Evolutionary conservation across 2,329 filamentous ascomycete species (phyloP).

Genomic region (Dendryphion nanum): DNA sequence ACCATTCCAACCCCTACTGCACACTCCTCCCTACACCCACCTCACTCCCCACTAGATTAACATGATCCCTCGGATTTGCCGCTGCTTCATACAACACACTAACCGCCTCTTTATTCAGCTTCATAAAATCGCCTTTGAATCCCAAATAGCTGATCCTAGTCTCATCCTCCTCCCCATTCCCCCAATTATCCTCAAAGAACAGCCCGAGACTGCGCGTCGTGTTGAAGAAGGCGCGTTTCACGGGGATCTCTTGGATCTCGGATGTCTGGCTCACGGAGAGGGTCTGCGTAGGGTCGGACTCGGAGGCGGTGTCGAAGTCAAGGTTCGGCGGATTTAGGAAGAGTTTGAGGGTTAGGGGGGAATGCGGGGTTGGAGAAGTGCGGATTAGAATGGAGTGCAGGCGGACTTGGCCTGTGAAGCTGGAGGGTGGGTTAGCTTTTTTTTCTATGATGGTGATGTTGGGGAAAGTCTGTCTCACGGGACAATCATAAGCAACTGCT

Average conservation of each 20-base stretch:
- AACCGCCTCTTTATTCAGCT: slow-evolving; percentile 75
- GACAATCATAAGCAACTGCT: slow-evolving; percentile 89
- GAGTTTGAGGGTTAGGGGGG: slow-evolving; percentile 80
- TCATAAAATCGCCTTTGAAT: slow-evolving; percentile 94
- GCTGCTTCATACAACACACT: slow-evolving; percentile 93
- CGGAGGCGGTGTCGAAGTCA: slow-evolving; percentile 76
- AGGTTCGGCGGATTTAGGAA: slow-evolving; percentile 83
- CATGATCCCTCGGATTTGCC: slow-evolving; percentile 86
- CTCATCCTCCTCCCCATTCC: slow-evolving; percentile 71
- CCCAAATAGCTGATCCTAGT: slow-evolving; percentile 80
- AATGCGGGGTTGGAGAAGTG: slow-evolving; percentile 66
- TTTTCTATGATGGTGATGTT: not conserved
- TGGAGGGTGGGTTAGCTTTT: slow-evolving; percentile 38
- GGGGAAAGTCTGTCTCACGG: slow-evolving; percentile 69
- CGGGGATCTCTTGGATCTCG: slow-evolving; percentile 82
- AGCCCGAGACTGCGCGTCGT: slow-evolving; percentile 78
- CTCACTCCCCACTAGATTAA: slow-evolving; percentile 43
- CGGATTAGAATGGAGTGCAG: slow-evolving; percentile 87
- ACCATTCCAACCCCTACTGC: slow-evolving; percentile 16
- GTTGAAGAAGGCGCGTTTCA: slow-evolving; percentile 86
- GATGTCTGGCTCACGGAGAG: slow-evolving; percentile 75
- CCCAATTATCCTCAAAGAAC: slow-evolving; percentile 91
- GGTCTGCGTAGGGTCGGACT: slow-evolving; percentile 69
- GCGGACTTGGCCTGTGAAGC: slow-evolving; percentile 91
- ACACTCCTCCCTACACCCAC: slow-evolving; percentile 36